Base-by-base conservation (phyloP, 257 asterid genomes). In the Sherardia arvensis region DNA sequence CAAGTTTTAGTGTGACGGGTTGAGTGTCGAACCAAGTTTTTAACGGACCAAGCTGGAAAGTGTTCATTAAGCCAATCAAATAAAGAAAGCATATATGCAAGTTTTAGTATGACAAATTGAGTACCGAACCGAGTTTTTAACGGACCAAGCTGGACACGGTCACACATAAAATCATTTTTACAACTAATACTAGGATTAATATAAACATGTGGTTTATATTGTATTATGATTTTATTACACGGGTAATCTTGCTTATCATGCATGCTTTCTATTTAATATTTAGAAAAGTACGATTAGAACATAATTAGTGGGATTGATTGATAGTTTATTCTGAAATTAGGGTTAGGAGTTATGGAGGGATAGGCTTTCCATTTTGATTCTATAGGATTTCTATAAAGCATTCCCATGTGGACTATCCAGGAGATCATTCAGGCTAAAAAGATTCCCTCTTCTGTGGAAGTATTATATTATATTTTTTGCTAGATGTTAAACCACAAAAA, bases 251-350 rank as follows among this genome's bases (percentile, higher is more conserved):
- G 20, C 20, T 43, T 43, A 43, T 14, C 51, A 14, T 43, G 51
- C 51, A 43, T 43, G 51, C 51, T 43, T 43, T 43, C 21, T 15
- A 15, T 43, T 15, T 4, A 43, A 14, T 14, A 43, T 4, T 43
- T 14, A 10, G 51, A 43, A 14, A 43, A 43, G 51, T 15, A 43
- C 47, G 12, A 43, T 43, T 4, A 17, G 51, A 7, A 43, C 51
- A 43, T 43, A 43, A 43, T 14, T 43, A 17, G 47, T 38, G 51
- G 21, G 51, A 43, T 43, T 40, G 48, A 14, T 40, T 11, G 11
- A 2, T 40, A 15, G 15, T 21, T 4, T 23, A 57, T 62, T 57
- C 71, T 71, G 64, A 65, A 59, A 57, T 64, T 80, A 74, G 84
- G 83, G 79, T 74, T 70, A 36, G 20, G 17, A 38, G 65, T 55